Conservation (phyloP, 208 protist genomes). For the Leishmania mexicana region DNA sequence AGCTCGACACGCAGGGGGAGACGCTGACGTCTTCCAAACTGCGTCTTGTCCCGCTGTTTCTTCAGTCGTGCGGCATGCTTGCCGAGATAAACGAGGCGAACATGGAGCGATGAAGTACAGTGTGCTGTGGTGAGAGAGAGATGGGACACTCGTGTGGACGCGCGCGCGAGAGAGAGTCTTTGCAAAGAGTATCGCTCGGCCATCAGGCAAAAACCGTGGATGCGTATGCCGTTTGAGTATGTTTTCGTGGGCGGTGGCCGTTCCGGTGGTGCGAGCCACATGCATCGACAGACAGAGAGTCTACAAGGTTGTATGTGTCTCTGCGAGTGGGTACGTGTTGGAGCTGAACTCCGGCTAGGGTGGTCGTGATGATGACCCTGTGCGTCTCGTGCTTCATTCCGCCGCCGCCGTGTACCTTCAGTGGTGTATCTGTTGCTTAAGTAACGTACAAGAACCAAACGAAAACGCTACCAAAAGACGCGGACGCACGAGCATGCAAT, state of each 20-base stretch:
- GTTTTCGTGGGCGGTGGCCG: background rate
- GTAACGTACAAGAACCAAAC: background rate
- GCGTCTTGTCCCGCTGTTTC: conserved; percentile 32
- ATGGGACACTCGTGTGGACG: background rate
- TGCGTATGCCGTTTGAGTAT: background rate
- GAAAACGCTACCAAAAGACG: too few species aligned
- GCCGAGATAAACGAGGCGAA: conserved; percentile 38
- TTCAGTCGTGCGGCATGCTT: conserved; percentile 54
- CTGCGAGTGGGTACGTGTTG: background rate
- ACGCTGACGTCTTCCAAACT: conserved; percentile 18
- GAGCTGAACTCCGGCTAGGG: background rate
- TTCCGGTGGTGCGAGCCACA: too few species aligned
- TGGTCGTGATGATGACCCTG: background rate
- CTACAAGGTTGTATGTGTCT: background rate
- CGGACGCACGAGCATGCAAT: background rate
- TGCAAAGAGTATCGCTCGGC: background rate
- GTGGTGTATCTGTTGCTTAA: background rate
- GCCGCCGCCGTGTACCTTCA: background rate
- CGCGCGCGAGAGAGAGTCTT: background rate
- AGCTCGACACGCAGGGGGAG: conserved; percentile 33
- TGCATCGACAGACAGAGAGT: background rate
- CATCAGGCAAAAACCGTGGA: background rate
- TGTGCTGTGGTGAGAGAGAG: background rate
- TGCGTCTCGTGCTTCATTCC: background rate
- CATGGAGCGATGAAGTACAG: background rate